Evolutionary conservation across 495 filamentous ascomycete genomes (phyloP).

Genomic region (Pyrenopolyporus hunteri): DNA sequence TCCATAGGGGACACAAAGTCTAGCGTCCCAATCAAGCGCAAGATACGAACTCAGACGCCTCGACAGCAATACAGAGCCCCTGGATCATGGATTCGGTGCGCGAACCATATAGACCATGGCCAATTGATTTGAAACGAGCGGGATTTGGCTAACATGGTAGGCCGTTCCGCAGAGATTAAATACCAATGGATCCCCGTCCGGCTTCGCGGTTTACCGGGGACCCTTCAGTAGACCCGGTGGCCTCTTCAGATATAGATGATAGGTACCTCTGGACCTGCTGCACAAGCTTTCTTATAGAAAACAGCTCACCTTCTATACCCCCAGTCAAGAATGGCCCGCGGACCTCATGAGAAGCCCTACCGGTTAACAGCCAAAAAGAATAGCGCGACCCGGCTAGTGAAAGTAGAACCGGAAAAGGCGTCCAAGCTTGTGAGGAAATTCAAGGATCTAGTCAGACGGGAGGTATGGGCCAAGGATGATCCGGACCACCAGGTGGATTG

Average conservation of each 20-base stretch:
- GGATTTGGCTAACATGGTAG: constrained; percentile 4
- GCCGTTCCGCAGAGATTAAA: constrained; percentile 1
- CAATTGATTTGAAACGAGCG: not conserved
- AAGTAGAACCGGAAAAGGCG: constrained; percentile 13
- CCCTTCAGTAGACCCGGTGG: constrained; percentile 1
- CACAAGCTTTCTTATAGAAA: not conserved
- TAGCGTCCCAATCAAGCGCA: constrained; percentile 24
- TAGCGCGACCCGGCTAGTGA: constrained; percentile 5
- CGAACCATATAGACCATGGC: constrained; percentile 24
- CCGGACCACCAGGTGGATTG: constrained; percentile 33
- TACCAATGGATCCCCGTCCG: constrained; percentile 1
- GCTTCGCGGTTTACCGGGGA: not conserved
- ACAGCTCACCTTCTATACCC: not conserved
- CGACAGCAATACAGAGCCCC: constrained; percentile 10
- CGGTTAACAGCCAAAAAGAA: constrained; percentile 18
- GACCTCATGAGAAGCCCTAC: constrained; percentile 21
- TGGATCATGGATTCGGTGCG: constrained; percentile 15
- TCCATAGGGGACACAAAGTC: constrained; percentile 25
- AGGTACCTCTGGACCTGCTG: not conserved
- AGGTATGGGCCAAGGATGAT: constrained; percentile 33
- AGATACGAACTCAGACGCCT: constrained; percentile 7
- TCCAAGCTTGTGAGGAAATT: constrained; percentile 31
- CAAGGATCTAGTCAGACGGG: constrained; percentile 28
- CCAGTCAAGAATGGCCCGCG: constrained; percentile 20
- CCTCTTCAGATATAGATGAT: not conserved